Evolutionary conservation across 2,329 filamentous ascomycete species (phyloP).

Genomic region (Botrytis porri): DNA sequence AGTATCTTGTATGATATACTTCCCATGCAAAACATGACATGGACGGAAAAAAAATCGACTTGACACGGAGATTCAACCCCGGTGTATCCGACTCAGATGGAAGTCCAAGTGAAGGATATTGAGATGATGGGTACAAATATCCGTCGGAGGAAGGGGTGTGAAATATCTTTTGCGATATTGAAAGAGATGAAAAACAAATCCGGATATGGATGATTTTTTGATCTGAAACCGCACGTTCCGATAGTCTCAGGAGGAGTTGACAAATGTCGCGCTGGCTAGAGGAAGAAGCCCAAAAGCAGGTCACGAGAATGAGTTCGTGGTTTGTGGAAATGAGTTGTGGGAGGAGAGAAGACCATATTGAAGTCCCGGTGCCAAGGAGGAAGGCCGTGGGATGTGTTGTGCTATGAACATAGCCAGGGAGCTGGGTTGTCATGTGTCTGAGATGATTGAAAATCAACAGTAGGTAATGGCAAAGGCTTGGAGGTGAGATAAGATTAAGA

Average conservation of each 20-base stretch:
- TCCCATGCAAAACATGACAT: slow-evolving; percentile 84
- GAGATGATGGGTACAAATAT: slow-evolving; percentile 50
- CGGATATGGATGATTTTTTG: slow-evolving; percentile 44
- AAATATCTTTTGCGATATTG: slow-evolving; percentile 65
- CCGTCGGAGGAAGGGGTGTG: slow-evolving; percentile 64
- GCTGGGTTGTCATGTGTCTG: not conserved
- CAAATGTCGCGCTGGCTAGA: slow-evolving; percentile 54
- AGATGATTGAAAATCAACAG: not conserved
- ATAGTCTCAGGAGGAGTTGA: slow-evolving; percentile 50
- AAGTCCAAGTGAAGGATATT: slow-evolving; percentile 63
- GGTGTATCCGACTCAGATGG: slow-evolving; percentile 51
- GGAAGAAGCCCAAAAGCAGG: slow-evolving; percentile 78
- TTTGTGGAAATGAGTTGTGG: slow-evolving; percentile 11
- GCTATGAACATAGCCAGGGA: not conserved
- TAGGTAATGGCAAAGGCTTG: not conserved
- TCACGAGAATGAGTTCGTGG: slow-evolving; percentile 58
- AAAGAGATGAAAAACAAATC: slow-evolving; percentile 74
- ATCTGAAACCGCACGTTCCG: slow-evolving; percentile 43
- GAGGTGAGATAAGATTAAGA: not conserved
- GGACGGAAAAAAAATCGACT: slow-evolving; percentile 76
- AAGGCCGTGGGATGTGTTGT: slow-evolving; percentile 11
- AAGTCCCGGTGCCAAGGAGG: slow-evolving; percentile 9
- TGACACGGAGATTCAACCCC: slow-evolving; percentile 66
- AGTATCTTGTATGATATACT: slow-evolving; percentile 74
- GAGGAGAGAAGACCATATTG: not conserved